Percentiles rank a stretch among this genome's conserved stretches.
phyloP scores from a whole-genome alignment of 495 filamentous ascomycete species.

The Tuber calosporum region DNA sequence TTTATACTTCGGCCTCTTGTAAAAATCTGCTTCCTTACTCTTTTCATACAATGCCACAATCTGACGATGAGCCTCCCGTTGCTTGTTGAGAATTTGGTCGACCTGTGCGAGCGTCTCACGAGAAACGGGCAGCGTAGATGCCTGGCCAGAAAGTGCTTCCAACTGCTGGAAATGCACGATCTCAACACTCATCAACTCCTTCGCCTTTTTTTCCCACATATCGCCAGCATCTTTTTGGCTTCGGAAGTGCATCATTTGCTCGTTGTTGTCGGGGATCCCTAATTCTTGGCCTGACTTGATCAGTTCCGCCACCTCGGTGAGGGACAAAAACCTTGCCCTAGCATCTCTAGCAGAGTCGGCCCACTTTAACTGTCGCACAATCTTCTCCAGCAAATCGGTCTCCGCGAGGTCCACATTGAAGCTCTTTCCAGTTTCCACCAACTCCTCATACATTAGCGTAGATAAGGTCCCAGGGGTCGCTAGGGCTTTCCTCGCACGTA shows the following conservation, averaged over 20 bases:
- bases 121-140: constrained; percentile 71
- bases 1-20: constrained; percentile 77
- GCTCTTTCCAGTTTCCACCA: constrained; percentile 75
- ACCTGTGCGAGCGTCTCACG: constrained; percentile 71
- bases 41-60: constrained; percentile 72
- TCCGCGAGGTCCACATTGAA: constrained; percentile 96
- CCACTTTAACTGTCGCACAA: constrained; percentile 83
- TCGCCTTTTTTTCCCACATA: constrained; percentile 87
- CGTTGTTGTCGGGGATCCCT: constrained; percentile 67
- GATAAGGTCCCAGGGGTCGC: constrained; percentile 54
- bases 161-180: constrained; percentile 87
- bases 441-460: constrained; percentile 73
- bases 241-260: constrained; percentile 65
- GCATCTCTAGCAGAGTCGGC: constrained; percentile 64
- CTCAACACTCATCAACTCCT: constrained; percentile 86
- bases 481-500: constrained; percentile 63
- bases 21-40: constrained; percentile 64
- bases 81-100: constrained; percentile 90
- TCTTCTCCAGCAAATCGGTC: constrained; percentile 70
- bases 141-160: constrained; percentile 73
- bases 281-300: constrained; percentile 68
- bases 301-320: constrained; percentile 70
- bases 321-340: constrained; percentile 55
- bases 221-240: constrained; percentile 69
- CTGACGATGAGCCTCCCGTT: constrained; percentile 85